Evolutionary conservation across 768 basidiomycete species (phyloP).

Genomic region (Naematelia encephala): DNA sequence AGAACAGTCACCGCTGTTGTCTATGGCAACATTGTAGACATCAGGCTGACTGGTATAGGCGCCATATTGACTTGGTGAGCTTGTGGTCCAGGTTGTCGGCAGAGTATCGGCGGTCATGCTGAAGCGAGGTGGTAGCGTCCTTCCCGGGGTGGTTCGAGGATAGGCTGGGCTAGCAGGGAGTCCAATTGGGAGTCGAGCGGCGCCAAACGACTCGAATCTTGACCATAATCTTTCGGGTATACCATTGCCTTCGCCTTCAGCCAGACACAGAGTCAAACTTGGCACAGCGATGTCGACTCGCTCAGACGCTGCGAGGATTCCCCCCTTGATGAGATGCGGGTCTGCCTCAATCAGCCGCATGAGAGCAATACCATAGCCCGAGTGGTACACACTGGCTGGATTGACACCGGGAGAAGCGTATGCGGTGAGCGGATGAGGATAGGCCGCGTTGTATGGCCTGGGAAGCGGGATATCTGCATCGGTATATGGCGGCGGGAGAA

Average conservation of each 20-base stretch:
- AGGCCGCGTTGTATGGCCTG: constrained; percentile 37
- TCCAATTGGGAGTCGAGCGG: constrained; percentile 10
- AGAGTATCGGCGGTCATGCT: neutral
- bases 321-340: constrained; percentile 23
- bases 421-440: constrained; percentile 41
- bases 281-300: constrained; percentile 19
- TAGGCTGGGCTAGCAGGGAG: neutral
- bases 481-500: constrained; percentile 25
- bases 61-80: neutral
- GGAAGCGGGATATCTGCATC: constrained; percentile 33
- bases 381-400: constrained; percentile 14
- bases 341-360: constrained; percentile 14
- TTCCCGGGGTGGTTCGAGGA: neutral
- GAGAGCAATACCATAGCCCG: constrained; percentile 25
- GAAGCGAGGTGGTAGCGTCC: constrained; percentile 5
- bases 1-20: constrained; percentile 1
- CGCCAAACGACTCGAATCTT: constrained; percentile 27
- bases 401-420: constrained; percentile 44
- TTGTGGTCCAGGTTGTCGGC: neutral
- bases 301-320: constrained; percentile 29
- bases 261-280: constrained; percentile 18
- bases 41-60: neutral
- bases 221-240: constrained; percentile 38
- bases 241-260: constrained; percentile 32
- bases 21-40: neutral